phyloP scores from a whole-genome alignment of 768 basidiomycete species.

The Leccinum imitatum region DNA sequence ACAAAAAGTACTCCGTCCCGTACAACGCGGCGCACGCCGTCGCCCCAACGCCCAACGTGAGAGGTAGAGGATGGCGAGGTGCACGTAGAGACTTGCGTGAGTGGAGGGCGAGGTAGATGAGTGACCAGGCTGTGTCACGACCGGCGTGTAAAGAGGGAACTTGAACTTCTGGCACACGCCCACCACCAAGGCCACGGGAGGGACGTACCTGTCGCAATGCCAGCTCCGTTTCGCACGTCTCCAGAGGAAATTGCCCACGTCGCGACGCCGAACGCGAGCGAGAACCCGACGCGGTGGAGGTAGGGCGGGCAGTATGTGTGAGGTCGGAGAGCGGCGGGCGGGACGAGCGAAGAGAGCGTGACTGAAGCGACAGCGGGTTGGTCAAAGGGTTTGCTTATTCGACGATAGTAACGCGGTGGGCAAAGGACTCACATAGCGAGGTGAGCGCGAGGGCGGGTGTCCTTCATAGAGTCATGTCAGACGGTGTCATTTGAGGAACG shows the following conservation, averaged over 20 bases:
- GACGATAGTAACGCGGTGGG: neutral
- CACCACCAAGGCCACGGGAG: neutral
- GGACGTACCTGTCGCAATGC: constrained; percentile 36
- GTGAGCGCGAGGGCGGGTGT: constrained; percentile 32
- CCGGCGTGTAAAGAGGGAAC: neutral
- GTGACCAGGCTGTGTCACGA: constrained; percentile 39
- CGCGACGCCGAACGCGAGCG: constrained; percentile 42
- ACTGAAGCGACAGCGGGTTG: constrained; percentile 27
- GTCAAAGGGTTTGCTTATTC: neutral
- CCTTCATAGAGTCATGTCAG: constrained; percentile 24
- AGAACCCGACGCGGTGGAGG: constrained; percentile 43
- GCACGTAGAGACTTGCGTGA: constrained; percentile 31
- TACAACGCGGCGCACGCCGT: constrained; percentile 28
- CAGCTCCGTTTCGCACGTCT: constrained; percentile 44
- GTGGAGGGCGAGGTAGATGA: constrained; percentile 45
- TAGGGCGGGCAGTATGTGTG: constrained; percentile 40
- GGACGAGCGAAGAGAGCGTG: constrained; percentile 35
- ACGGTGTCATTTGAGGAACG: neutral
- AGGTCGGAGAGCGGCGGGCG: constrained; percentile 32
- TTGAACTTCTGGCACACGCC: neutral
- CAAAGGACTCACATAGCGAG: constrained; percentile 33
- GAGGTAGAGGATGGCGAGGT: constrained; percentile 34
- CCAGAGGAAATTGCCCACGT: constrained; percentile 42
- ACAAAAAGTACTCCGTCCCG: constrained; percentile 30
- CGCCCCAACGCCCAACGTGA: constrained; percentile 34